A percentile compares a stretch with the other conserved stretches of the same genome.
These are phyloP conservation scores for Syncephalastrum sp. DNA, from an alignment of 371 early-diverging fungal species.

Conservation along the genomic window DNA sequence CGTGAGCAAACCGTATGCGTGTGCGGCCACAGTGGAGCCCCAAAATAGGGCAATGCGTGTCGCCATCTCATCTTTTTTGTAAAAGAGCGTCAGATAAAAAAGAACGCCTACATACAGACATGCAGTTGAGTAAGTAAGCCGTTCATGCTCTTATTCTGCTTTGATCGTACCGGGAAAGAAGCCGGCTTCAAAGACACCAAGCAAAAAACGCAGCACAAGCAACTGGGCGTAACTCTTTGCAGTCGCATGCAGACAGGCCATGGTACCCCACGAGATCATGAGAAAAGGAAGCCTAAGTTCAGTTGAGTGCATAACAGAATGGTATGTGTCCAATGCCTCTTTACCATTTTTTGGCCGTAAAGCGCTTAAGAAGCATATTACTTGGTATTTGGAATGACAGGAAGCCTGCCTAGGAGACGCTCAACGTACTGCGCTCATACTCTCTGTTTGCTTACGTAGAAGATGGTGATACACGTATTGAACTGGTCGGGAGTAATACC, in stretches of 20 bases:
- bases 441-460: constrained; percentile 29
- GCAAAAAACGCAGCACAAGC: constrained; percentile 35
- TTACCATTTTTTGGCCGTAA: constrained; percentile 43
- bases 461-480: constrained; percentile 44
- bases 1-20: constrained; percentile 37
- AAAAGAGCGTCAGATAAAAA: constrained; percentile 42
- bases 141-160: not conserved
- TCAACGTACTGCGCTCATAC: not conserved
- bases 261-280: constrained; percentile 42
- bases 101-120: constrained; percentile 23
- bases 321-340: not conserved
- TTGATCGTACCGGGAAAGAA: constrained; percentile 35
- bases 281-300: constrained; percentile 35
- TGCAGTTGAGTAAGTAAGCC: not conserved
- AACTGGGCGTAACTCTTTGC: constrained; percentile 30
- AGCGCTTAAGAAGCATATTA: constrained; percentile 40
- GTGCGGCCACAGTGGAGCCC: constrained; percentile 46
- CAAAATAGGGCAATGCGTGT: constrained; percentile 51
- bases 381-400: constrained; percentile 49
- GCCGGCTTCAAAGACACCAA: constrained; percentile 46
- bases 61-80: constrained; percentile 49
- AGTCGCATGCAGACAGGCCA: constrained; percentile 37
- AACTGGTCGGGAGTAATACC: constrained; percentile 48
- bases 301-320: too few species aligned
- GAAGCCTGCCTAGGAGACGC: constrained; percentile 29